Evolutionary conservation across 2,329 filamentous ascomycete genomes (phyloP), one percentile per base, ranked within the genome.

Genomic region (Juglanconis sp.): DNA sequence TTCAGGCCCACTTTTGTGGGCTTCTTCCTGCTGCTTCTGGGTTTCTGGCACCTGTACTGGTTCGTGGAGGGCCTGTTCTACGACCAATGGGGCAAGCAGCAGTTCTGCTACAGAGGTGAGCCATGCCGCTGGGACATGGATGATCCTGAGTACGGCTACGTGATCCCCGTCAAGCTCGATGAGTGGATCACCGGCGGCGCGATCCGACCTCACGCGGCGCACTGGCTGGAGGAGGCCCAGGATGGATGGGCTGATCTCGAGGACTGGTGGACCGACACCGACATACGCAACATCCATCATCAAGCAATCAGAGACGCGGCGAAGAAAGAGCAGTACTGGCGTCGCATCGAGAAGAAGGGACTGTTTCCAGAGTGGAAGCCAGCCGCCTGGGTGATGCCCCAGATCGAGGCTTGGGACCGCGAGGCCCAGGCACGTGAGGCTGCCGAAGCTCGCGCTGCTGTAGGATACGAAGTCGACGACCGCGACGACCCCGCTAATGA

Each of bases 91-190:
- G 86, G 83, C 67, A 79, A 80, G 15, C 82, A 83, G 2, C 68
- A 73, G n/a, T 76, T 75, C 36, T 86, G 84, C 64, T 76, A 76
- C 11, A 69, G 71, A 52, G 55, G 69, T 61, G 51, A 73, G 44
- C 76, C 77, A 1, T 87, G 84, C 68, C 74, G 53, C 46, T 61
- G 52, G 51, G 56, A 60, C 42, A 46, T 60, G 42, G 77, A 82
- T 50, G 85, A 87, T 68, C 85, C 85, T 0, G 79, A 79, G 32
- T 87, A 85, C 70, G 85, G 84, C n/a, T 77, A 75, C 44, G 82
- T 84, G 1, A 76, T 87, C 50, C 85, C 85, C 3, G 79, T 85
- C 59, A 87, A 87, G 73, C 67, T 87, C 11, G 85, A 88, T 68
- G 79, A 87, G 65, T 87, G 84, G 84, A 68, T 76, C 8, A 83